These are phyloP conservation scores for Limtongia smithiae DNA, from an alignment of 805 yeast genomes.

Conservation along the genomic window DNA sequence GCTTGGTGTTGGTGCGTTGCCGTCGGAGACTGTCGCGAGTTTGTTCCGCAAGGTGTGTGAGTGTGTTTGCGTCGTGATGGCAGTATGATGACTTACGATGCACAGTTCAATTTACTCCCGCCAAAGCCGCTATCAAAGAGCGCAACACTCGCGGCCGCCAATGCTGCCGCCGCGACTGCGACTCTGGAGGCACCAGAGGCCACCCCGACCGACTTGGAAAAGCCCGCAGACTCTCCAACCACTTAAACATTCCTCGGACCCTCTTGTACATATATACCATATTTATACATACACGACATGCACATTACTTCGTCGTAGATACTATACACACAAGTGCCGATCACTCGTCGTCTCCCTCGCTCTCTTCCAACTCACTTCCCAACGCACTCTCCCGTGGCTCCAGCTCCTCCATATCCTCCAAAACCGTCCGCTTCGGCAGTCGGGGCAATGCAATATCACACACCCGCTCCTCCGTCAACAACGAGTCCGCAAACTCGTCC, in stretches of 20 bases:
- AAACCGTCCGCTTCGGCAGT: slow-evolving; percentile 40
- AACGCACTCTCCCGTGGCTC: slow-evolving; percentile 38
- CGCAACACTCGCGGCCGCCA: not conserved
- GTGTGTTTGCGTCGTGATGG: slow-evolving; percentile 32
- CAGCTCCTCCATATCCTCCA: slow-evolving; percentile 39
- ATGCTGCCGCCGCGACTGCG: not conserved
- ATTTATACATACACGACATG: too few relatives aligned
- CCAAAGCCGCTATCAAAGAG: slow-evolving; percentile 1
- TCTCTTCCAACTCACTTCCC: slow-evolving; percentile 38
- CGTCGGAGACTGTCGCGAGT: slow-evolving; percentile 74
- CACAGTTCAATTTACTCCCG: slow-evolving; percentile 5
- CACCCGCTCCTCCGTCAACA: slow-evolving; percentile 56
- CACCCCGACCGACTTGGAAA: too few relatives aligned
- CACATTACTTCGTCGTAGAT: too few relatives aligned
- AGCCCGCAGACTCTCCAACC: too few relatives aligned
- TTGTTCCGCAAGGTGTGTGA: slow-evolving; percentile 58
- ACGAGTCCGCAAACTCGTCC: slow-evolving; percentile 70
- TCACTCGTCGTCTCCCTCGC: slow-evolving; percentile 12
- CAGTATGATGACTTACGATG: not conserved
- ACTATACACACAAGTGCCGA: too few relatives aligned
- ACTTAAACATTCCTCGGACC: too few relatives aligned
- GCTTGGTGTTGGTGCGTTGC: slow-evolving; percentile 97
- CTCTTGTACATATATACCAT: too few relatives aligned
- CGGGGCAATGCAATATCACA: slow-evolving; percentile 74
- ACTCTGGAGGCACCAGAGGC: too few relatives aligned